Conservation (phyloP, 805 yeast species). For the Kuraishia ogatae region DNA sequence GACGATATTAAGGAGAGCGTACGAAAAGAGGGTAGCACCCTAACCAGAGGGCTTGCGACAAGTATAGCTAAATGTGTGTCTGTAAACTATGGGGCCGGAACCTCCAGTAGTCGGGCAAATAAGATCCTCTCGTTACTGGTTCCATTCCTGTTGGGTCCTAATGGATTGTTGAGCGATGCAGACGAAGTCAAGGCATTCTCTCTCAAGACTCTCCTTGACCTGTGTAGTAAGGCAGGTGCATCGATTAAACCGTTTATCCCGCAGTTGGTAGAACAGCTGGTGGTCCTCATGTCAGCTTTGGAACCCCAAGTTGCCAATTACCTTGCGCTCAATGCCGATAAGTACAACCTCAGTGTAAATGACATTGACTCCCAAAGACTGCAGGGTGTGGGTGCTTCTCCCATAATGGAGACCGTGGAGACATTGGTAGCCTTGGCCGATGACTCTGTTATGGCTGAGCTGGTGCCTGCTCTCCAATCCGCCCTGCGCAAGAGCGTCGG, state of each 20-base stretch:
- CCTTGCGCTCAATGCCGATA: constrained; percentile 78
- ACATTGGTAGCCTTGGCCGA: constrained; percentile 52
- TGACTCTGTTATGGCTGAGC: constrained; percentile 36
- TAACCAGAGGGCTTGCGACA: constrained; percentile 61
- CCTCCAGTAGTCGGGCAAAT: constrained; percentile 14
- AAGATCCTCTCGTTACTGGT: constrained; percentile 48
- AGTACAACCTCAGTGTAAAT: constrained; percentile 63
- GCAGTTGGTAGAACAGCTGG: constrained; percentile 56
- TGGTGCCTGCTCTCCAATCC: constrained; percentile 39
- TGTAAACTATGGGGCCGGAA: constrained; percentile 27
- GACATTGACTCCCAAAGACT: constrained; percentile 74
- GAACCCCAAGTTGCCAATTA: constrained; percentile 91
- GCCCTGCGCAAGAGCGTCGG: constrained; percentile 73
- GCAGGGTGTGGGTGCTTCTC: constrained; percentile 69
- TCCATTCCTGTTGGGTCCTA: constrained; percentile 72
- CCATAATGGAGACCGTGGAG: constrained; percentile 84
- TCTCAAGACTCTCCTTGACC: constrained; percentile 59
- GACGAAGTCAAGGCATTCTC: constrained; percentile 78
- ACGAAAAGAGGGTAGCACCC: constrained; percentile 63
- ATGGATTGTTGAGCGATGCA: constrained; percentile 78
- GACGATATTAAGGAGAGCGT: constrained; percentile 96
- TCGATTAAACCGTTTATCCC: constrained; percentile 63
- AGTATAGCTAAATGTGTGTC: constrained; percentile 52
- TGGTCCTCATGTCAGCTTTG: constrained; percentile 68
- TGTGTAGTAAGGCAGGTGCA: constrained; percentile 56